These are phyloP conservation scores for Endoconidiophora laricicola DNA, from an alignment of 2,329 filamentous ascomycete genomes.

Conservation along the genomic window DNA sequence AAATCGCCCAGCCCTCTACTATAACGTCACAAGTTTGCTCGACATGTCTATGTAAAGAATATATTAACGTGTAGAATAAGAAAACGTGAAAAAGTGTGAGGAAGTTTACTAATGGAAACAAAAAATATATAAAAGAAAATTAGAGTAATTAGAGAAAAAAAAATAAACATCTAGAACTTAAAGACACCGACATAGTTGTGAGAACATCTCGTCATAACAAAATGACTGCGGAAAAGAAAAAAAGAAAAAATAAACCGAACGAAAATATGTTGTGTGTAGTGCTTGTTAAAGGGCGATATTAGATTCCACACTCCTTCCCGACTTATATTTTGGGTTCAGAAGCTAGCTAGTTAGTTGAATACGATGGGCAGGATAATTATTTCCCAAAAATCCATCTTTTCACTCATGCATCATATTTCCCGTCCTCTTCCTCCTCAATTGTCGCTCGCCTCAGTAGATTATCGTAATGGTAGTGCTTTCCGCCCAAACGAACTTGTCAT, in stretches of 20 bases:
- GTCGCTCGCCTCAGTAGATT: neutral
- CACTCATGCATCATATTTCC: neutral
- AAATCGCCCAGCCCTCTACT: too few species aligned
- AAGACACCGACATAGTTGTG: too few species aligned
- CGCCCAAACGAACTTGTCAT: constrained; percentile 31
- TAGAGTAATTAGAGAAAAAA: neutral
- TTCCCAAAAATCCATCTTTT: neutral
- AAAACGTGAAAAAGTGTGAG: too few species aligned
- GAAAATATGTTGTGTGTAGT: too few species aligned
- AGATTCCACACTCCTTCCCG: too few species aligned
- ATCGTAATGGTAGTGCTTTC: constrained; percentile 22
- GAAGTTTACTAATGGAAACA: too few species aligned
- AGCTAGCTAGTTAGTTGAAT: neutral
- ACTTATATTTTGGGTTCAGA: too few species aligned
- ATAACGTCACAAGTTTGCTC: too few species aligned
- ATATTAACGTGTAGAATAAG: too few species aligned
- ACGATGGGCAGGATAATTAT: neutral
- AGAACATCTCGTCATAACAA: neutral
- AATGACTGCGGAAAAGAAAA: neutral
- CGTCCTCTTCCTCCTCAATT: neutral
- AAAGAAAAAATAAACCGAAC: neutral
- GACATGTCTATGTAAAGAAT: too few species aligned
- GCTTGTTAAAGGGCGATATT: too few species aligned
- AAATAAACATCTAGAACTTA: neutral
- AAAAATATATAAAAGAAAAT: too few species aligned